These are phyloP conservation scores for Panellus pusillus DNA, from an alignment of 768 basidiomycete genomes.

Conservation along the genomic window DNA sequence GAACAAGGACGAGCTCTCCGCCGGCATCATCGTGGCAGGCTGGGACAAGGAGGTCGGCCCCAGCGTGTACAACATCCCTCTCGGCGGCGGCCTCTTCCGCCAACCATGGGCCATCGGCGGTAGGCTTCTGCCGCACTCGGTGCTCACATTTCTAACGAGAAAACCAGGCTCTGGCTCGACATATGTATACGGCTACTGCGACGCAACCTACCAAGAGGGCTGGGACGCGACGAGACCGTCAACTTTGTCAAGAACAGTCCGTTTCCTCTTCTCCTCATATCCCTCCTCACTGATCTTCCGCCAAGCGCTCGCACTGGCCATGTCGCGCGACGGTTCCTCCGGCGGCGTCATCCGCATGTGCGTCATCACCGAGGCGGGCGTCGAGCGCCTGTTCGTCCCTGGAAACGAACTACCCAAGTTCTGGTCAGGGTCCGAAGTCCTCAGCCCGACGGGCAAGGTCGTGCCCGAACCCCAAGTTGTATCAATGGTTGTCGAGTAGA, in stretches of 20 bases:
- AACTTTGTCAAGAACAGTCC: conserved; percentile 95
- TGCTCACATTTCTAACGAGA: conserved; percentile 1
- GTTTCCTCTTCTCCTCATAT: conserved; percentile 30
- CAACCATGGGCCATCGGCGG: conserved; percentile 99
- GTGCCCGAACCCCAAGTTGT: conserved; percentile 36
- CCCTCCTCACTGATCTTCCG: background rate
- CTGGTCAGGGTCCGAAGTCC: conserved; percentile 83
- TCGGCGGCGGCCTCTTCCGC: conserved; percentile 95
- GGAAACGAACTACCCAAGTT: conserved; percentile 87
- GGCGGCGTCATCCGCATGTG: conserved; percentile 98
- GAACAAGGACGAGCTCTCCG: conserved; percentile 86
- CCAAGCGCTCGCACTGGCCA: conserved; percentile 87
- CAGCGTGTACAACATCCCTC: conserved; percentile 94
- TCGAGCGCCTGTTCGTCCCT: conserved; percentile 90
- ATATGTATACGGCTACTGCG: conserved; percentile 98
- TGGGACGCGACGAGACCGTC: conserved; percentile 88
- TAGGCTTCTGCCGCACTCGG: conserved; percentile 32
- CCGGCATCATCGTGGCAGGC: conserved; percentile 97
- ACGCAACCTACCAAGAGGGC: conserved; percentile 94
- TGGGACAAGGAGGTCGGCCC: conserved; percentile 94
- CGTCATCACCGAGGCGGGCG: conserved; percentile 90
- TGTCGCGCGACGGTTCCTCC: conserved; percentile 97
- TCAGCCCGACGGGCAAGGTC: conserved; percentile 36
- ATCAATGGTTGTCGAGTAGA: conserved; percentile 51
- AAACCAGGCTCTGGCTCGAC: conserved; percentile 86